Percentiles rank a stretch among this genome's conserved stretches.
Conservation (phyloP, 1,284 basidiomycete species). For the Marasmius oreades region DNA sequence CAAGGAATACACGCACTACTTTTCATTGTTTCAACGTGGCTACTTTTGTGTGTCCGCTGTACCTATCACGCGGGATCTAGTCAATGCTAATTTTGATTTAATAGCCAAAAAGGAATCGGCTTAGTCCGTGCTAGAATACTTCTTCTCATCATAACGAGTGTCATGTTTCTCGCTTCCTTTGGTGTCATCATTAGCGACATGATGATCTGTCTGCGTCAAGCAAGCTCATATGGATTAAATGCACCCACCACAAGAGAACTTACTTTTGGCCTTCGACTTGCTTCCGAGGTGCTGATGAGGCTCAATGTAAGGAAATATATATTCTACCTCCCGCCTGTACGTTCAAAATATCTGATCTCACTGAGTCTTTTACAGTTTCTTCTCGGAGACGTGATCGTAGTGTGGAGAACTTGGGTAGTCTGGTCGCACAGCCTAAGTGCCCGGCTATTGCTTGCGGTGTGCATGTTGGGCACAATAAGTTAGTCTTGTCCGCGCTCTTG, state of each 20-base stretch:
- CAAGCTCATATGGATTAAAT: constrained; percentile 2
- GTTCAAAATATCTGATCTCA: neutral
- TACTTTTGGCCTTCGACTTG: constrained; percentile 5
- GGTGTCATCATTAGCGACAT: constrained; percentile 11
- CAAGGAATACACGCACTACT: constrained; percentile 8
- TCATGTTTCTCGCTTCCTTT: constrained; percentile 11
- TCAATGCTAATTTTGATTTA: neutral
- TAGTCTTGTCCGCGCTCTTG: neutral
- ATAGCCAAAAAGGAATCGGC: constrained; percentile 8
- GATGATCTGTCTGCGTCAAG: constrained; percentile 10
- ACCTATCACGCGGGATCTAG: too few relatives aligned
- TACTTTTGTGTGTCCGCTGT: constrained; percentile 6
- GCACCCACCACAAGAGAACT: constrained; percentile 3
- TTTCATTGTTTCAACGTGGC: constrained; percentile 8
- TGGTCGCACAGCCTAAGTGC: constrained; percentile 3
- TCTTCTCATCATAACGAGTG: constrained; percentile 3
- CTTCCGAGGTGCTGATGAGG: constrained; percentile 10
- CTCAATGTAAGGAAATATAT: constrained; percentile 6
- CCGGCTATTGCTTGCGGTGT: neutral
- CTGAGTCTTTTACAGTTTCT: constrained; percentile 3
- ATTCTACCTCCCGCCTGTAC: neutral
- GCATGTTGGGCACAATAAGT: constrained; percentile 11
- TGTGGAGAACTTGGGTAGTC: constrained; percentile 10
- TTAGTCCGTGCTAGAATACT: constrained; percentile 1
- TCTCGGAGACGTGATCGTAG: constrained; percentile 9